Evolutionary conservation across 2,329 filamentous ascomycete genomes (phyloP), one percentile per base, ranked within the genome.

Genomic region (Microsporum audouinii): DNA sequence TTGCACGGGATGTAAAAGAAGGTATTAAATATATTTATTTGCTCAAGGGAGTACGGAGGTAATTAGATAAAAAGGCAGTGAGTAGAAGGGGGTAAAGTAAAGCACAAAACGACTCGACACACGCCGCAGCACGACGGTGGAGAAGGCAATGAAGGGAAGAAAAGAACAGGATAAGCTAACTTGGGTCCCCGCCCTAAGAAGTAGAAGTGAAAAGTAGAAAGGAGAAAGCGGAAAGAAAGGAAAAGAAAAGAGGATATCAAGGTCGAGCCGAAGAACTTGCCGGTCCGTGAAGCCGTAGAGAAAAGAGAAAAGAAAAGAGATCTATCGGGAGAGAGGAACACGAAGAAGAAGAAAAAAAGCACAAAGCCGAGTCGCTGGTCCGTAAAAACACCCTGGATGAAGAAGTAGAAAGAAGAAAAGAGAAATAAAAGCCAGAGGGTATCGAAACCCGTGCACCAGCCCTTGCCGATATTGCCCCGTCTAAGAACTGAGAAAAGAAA

Each of bases 401-500:
- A 60, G 45, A 39, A 60, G 61, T 29, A 31, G 60, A 56, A 55
- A 34, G 39, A n/a, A 43, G 3, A 41, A 41, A 5, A 43, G 17
- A 43, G 3, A 43, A 43, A 43, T 23, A 60, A 65, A 58, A 59
- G 51, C 43, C 59, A 60, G 58, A 60, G 62, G 63, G 63, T 63
- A 64, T 67, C 59, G 59, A 60, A 60, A 57, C 60, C 45, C 58
- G 61, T 55, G 33, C 51, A 31, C 27, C 51, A 55, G 31, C 51
- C 51, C 51, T 55, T 55, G 51, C 51, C 45, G 61, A 63, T 45
- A 47, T 39, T 57, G 58, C 59, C 57, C 60, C 60, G 45, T 60
- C 61, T 65, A 58, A 59, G 63, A 63, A 64, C 63, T 64, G 60
- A 62, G 57, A 60, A 62, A 60, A 58, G 60, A 59, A 63, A 59